These are phyloP conservation scores for Tetrastigma voinierianum DNA, from an alignment of 164 flowering plant genomes.

Conservation along the genomic window DNA sequence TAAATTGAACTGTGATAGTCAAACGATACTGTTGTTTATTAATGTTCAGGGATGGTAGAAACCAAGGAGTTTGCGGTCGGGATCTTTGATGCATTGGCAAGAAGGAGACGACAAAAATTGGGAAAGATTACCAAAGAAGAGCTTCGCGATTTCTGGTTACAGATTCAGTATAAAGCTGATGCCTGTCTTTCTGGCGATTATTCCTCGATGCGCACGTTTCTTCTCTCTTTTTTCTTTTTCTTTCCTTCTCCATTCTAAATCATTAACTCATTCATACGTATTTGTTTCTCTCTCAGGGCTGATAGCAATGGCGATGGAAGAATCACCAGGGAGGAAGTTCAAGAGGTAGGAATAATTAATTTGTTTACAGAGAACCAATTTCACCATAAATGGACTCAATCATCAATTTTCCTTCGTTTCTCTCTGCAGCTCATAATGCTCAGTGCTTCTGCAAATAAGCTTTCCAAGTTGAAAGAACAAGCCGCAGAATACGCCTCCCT, in stretches of 20 bases:
- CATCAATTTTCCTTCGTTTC: conserved; percentile 3
- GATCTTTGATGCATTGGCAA: conserved; percentile 79
- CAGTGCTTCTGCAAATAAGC: conserved; percentile 95
- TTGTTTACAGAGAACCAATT: too few species aligned
- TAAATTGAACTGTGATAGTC: too few species aligned
- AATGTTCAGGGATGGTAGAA: conserved; percentile 82
- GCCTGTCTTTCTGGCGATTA: conserved; percentile 94
- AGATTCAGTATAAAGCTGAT: conserved; percentile 93
- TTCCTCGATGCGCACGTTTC: conserved; percentile 88
- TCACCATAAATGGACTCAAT: too few species aligned
- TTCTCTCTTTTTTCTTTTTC: background rate
- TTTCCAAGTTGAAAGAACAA: conserved; percentile 77
- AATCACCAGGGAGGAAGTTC: conserved; percentile 85
- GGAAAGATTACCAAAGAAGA: conserved; percentile 67
- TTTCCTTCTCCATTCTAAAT: background rate
- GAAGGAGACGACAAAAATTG: conserved; percentile 55
- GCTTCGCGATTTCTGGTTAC: conserved; percentile 84
- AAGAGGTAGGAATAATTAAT: conserved; percentile 52
- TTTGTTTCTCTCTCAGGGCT: conserved; percentile 51
- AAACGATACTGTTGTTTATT: background rate
- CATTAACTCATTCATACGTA: conserved; percentile 11
- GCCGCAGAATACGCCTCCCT: conserved; percentile 86
- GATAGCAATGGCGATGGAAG: conserved; percentile 93
- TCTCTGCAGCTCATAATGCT: conserved; percentile 74
- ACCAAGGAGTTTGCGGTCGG: conserved; percentile 91